phyloP scores from a whole-genome alignment of 2,329 filamentous ascomycete genomes.

The Aspergillus eucalypticola region DNA sequence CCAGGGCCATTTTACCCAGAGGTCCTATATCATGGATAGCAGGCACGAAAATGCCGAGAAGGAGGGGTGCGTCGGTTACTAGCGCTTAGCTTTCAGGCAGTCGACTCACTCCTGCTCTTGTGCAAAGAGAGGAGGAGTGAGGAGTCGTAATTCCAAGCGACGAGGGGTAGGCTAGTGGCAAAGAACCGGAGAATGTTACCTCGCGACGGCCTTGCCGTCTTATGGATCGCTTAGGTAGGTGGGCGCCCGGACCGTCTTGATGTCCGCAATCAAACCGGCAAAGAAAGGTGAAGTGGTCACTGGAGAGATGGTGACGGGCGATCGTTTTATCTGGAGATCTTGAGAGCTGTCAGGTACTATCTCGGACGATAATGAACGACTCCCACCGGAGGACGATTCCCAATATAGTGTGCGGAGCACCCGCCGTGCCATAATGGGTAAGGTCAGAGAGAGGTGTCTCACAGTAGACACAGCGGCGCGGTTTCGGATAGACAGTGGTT shows the following conservation, averaged over 20 bases:
- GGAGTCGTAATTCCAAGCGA: constrained; percentile 12
- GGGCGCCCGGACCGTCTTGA: constrained; percentile 1
- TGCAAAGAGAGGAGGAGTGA: not conserved
- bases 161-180: constrained; percentile 12
- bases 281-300: not conserved
- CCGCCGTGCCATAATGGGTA: constrained; percentile 14
- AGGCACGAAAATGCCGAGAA: not conserved
- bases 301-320: not conserved
- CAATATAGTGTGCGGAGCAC: constrained; percentile 17
- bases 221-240: not conserved
- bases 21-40: not conserved
- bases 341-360: constrained; percentile 6
- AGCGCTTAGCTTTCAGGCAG: not conserved
- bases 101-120: not conserved
- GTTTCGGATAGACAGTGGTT: not conserved
- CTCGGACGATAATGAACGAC: not conserved
- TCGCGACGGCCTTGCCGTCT: not conserved
- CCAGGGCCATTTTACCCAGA: not conserved
- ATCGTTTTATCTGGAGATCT: constrained; percentile 6
- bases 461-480: not conserved
- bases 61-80: not conserved
- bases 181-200: constrained; percentile 3
- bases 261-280: not conserved
- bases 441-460: constrained; percentile 6
- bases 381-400: not conserved